A percentile compares a stretch with the other conserved stretches of the same genome.
Conservation (phyloP, 805 yeast species). For the Priceomyces castillae region DNA sequence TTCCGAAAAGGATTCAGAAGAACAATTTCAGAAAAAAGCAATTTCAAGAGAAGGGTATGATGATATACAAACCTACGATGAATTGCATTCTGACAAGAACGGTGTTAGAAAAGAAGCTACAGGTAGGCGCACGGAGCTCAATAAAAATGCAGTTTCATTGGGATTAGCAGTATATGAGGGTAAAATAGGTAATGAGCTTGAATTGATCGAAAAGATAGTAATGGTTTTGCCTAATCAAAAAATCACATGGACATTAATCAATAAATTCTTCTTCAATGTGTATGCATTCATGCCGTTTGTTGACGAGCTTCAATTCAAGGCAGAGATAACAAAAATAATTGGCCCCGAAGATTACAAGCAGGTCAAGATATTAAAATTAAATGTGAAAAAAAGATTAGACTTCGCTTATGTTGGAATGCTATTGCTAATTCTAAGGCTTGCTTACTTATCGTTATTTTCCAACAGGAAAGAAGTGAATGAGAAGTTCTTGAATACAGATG, state of each 20-base stretch:
- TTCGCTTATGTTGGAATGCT: slow-evolving; percentile 35
- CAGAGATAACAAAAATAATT: slow-evolving; percentile 42
- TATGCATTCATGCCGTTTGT: slow-evolving; percentile 67
- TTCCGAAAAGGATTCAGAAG: slow-evolving; percentile 12
- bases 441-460: slow-evolving; percentile 38
- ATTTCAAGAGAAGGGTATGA: slow-evolving; percentile 22
- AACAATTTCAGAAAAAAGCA: slow-evolving; percentile 20
- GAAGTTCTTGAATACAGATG: slow-evolving; percentile 20
- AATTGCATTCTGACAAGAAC: slow-evolving; percentile 1
- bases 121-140: slow-evolving; percentile 14
- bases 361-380: slow-evolving; percentile 18
- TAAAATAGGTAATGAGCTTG: slow-evolving; percentile 29
- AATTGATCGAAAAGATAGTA: slow-evolving; percentile 41
- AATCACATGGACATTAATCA: slow-evolving; percentile 54
- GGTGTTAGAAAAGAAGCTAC: slow-evolving; percentile 2
- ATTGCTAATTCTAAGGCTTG: slow-evolving; percentile 31
- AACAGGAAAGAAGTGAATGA: slow-evolving; percentile 32
- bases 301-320: slow-evolving; percentile 53
- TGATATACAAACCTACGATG: slow-evolving; percentile 20
- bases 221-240: slow-evolving; percentile 51
- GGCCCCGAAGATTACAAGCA: slow-evolving; percentile 34
- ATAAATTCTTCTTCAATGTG: slow-evolving; percentile 55
- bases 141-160: slow-evolving; percentile 28
- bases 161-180: slow-evolving; percentile 36
- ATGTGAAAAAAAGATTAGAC: slow-evolving; percentile 31